Percentiles rank a stretch among this genome's conserved stretches.
phyloP scores from a whole-genome alignment of 371 early-diverging fungal genomes.

The Actinomucor elegans region DNA sequence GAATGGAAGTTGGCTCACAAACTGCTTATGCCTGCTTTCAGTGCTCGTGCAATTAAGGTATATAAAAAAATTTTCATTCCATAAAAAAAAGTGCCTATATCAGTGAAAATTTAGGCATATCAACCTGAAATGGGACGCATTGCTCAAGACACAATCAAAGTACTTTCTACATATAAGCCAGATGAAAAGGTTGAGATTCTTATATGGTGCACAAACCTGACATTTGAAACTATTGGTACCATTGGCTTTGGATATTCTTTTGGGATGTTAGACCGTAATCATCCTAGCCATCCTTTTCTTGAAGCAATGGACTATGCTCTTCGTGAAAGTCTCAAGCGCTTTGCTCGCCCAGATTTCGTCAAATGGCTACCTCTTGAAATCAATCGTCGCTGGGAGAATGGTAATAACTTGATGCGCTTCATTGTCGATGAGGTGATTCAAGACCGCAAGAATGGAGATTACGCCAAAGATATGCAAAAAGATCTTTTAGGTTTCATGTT shows the following conservation, averaged over 20 bases:
- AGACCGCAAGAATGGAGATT: conserved; percentile 35
- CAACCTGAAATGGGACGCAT: conserved; percentile 45
- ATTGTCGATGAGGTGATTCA: conserved; percentile 38
- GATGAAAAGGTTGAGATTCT: conserved; percentile 45
- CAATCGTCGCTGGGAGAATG: conserved; percentile 37
- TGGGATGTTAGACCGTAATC: conserved; percentile 40
- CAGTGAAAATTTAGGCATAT: conserved; percentile 26
- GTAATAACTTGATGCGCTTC: conserved; percentile 37
- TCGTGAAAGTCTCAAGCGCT: conserved; percentile 23
- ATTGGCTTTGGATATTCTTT: conserved; percentile 66
- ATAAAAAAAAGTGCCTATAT: background rate
- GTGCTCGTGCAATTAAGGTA: conserved; percentile 38
- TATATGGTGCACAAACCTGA: conserved; percentile 57
- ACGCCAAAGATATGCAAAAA: conserved; percentile 38
- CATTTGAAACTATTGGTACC: conserved; percentile 53
- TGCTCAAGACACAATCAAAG: conserved; percentile 31
- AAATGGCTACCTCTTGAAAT: conserved; percentile 46
- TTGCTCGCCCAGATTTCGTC: conserved; percentile 34
- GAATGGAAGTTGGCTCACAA: conserved; percentile 56
- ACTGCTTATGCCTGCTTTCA: conserved; percentile 56
- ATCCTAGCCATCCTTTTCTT: conserved; percentile 45
- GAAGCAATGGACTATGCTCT: conserved; percentile 51
- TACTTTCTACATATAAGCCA: conserved; percentile 36
- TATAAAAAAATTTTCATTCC: background rate
- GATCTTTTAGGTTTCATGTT: conserved; percentile 63